Base-by-base conservation (phyloP, 2,329 filamentous ascomycete species). In the Pezicula radicicola region DNA sequence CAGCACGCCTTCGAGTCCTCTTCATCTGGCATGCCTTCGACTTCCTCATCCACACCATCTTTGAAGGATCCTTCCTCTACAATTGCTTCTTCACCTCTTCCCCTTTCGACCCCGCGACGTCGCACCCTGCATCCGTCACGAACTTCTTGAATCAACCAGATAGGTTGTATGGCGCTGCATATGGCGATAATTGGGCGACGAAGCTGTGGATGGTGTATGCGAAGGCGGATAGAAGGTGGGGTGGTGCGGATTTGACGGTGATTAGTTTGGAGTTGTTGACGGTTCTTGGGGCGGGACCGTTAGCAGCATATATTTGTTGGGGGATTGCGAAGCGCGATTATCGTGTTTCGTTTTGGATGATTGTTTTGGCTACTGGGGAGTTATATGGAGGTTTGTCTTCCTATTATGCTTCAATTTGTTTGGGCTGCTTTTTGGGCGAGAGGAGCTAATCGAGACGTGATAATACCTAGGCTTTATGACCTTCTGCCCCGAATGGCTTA, bases 1-100 rank as follows among this genome's bases (percentile, higher is more conserved):
- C 80, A 1, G 67, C 73, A 36, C 80, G 84, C 48, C 77, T 79
- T 51, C 90, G 91, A 55, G 74, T 89, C 66, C 84, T 97, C 58
- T 96, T 96, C 78, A 81, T 95, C 72, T 97, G 93, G 93, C 92
- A 97, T 74, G 80, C 89, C 36, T 95, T 96, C 73, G 92, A 97
- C 70, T 90, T 90, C 30, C 80, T 97, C 41, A 93, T 92, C 64
- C 94, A 99, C 75, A 84, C 95, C 71, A 77, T 91, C 68, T 88
- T 97, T 68, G 93, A 97, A 74, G 92, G 91, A 49, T 87, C 84
- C 64, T 97, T 91, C 71, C 83, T 97, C 21, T 97, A 91, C 78
- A 90, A 96, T 73, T 96, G 90, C 75, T 95, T 97, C 79, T 93
- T 91, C 78, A 79, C 79, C 60, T 84, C 58, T 9, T 30, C 43